Evolutionary conservation across 257 asterid species (phyloP).

Genomic region (Jacaranda copaia): DNA sequence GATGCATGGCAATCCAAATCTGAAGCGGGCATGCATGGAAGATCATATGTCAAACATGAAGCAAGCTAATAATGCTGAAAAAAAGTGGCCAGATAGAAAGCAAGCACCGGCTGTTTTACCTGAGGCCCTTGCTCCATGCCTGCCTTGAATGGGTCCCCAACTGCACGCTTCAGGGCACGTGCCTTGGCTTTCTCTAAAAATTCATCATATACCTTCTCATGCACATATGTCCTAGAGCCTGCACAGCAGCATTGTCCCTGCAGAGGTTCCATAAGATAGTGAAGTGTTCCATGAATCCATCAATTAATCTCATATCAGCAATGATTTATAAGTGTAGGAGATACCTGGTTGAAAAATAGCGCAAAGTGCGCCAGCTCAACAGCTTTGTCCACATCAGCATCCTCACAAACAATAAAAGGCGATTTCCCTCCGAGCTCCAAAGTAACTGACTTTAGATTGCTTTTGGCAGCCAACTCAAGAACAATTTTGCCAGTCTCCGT

Average conservation of each 20-base stretch:
- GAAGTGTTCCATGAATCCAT: background rate
- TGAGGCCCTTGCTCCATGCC: constrained; percentile 97
- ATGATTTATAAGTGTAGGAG: constrained; percentile 3
- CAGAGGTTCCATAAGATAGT: constrained; percentile 17
- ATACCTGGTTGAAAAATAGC: constrained; percentile 93
- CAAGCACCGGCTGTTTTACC: constrained; percentile 45
- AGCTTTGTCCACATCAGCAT: constrained; percentile 91
- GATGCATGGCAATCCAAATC: too few species aligned
- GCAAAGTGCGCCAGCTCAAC: constrained; percentile 94
- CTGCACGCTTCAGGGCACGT: constrained; percentile 73
- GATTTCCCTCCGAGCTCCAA: constrained; percentile 99
- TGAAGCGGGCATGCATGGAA: background rate
- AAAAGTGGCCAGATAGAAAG: background rate
- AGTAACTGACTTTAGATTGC: constrained; percentile 97
- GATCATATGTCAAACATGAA: background rate
- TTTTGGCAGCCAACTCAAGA: constrained; percentile 77
- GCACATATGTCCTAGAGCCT: constrained; percentile 90
- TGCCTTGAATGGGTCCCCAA: constrained; percentile 94
- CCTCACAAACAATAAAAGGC: constrained; percentile 96
- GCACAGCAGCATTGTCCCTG: constrained; percentile 99
- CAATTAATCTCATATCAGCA: constrained; percentile 14
- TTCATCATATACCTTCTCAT: constrained; percentile 86
- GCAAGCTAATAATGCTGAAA: background rate
- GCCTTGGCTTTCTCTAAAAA: constrained; percentile 83
- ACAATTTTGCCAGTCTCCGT: constrained; percentile 82